A percentile compares a stretch with the other conserved stretches of the same genome.
Conservation (phyloP, 345 rosid species). For the Cardamine chenopodiifolia region DNA sequence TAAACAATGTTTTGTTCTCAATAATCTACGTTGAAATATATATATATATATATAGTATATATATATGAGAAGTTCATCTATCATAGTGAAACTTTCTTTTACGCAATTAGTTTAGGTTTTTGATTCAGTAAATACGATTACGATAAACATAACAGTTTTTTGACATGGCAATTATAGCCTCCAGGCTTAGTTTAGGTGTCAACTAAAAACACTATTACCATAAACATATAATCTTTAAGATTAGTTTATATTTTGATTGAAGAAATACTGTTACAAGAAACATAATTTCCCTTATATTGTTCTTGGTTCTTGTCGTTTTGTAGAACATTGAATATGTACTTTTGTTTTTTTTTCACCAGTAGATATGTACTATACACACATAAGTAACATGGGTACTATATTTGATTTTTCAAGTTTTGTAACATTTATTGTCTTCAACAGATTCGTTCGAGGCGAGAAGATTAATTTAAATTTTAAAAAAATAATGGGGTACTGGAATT, state of each 20-base stretch:
- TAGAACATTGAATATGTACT: constrained; percentile 22
- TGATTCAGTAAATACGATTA: not conserved
- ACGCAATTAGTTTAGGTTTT: not conserved
- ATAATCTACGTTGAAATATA: constrained; percentile 3
- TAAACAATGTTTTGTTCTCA: not conserved
- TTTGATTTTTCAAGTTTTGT: not conserved
- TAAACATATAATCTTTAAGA: constrained; percentile 4
- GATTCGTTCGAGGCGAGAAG: constrained; percentile 4
- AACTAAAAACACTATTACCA: constrained; percentile 3
- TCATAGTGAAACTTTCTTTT: constrained; percentile 17
- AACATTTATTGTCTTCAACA: constrained; percentile 18
- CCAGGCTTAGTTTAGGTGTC: constrained; percentile 6
- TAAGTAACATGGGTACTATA: constrained; percentile 14
- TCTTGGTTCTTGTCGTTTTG: constrained; percentile 36
- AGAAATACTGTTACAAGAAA: constrained; percentile 16
- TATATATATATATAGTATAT: not conserved
- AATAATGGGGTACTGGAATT: constrained; percentile 79
- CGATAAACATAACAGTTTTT: not conserved
- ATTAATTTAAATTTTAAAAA: constrained; percentile 2
- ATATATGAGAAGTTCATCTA: constrained; percentile 8
- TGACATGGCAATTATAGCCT: not conserved
- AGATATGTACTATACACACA: constrained; percentile 29
- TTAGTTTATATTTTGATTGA: constrained; percentile 6
- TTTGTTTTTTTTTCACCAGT: constrained; percentile 29
- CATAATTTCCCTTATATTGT: constrained; percentile 1